A percentile compares a stretch with the other conserved stretches of the same genome.
phyloP scores from a whole-genome alignment of 208 protist species.

The Acanthamoeba triangularis region DNA sequence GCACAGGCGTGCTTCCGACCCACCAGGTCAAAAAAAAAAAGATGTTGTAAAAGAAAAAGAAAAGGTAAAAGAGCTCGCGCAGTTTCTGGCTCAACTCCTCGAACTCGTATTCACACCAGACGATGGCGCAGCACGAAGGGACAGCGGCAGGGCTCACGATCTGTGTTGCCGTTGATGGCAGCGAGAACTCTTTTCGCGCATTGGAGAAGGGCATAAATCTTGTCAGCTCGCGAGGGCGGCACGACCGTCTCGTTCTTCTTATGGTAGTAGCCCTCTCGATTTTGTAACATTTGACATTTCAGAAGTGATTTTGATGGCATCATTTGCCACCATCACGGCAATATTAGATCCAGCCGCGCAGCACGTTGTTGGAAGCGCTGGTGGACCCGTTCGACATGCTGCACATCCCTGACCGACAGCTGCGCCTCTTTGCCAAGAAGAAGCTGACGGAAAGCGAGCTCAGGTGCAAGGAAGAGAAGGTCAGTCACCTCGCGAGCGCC shows the following conservation, averaged over 20 bases:
- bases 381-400: constrained; percentile 72
- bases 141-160: not conserved
- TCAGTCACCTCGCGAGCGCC: not conserved
- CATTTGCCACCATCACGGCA: not conserved
- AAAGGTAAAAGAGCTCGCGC: too few relatives aligned
- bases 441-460: constrained; percentile 34
- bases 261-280: constrained; percentile 19
- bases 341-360: constrained; percentile 6
- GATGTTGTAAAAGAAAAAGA: too few relatives aligned
- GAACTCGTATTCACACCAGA: too few relatives aligned
- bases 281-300: not conserved
- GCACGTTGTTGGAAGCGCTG: constrained; percentile 36
- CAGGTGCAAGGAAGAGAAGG: constrained; percentile 57
- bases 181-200: constrained; percentile 42
- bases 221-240: not conserved
- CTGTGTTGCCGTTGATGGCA: constrained; percentile 53
- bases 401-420: constrained; percentile 70
- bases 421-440: constrained; percentile 74
- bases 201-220: constrained; percentile 38
- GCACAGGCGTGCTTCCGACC: too few relatives aligned
- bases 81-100: too few relatives aligned
- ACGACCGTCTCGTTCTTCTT: constrained; percentile 7
- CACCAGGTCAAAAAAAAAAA: too few relatives aligned
- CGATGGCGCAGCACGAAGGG: not conserved
- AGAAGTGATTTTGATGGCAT: not conserved